A percentile compares a stretch with the other conserved stretches of the same genome.
Evolutionary conservation across 768 basidiomycete genomes (phyloP).

Genomic region (Agrocybe praecox): DNA sequence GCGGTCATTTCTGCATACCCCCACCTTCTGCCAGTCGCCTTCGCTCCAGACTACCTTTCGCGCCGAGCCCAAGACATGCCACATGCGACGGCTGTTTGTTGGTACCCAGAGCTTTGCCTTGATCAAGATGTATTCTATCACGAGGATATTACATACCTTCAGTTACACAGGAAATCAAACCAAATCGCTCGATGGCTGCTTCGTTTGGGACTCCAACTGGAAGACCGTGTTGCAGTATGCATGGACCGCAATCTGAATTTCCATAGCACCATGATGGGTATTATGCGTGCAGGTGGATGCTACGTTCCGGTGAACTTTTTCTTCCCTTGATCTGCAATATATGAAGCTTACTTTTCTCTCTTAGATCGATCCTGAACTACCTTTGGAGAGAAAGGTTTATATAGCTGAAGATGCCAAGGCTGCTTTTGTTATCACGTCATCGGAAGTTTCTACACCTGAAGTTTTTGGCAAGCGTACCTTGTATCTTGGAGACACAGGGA

Average conservation of each 20-base stretch:
- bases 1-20: constrained; percentile 22
- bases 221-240: constrained; percentile 48
- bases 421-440: constrained; percentile 40
- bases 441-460: constrained; percentile 15
- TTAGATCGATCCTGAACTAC: constrained; percentile 54
- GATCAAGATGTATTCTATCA: constrained; percentile 15
- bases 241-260: constrained; percentile 43
- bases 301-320: constrained; percentile 46
- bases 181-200: constrained; percentile 45
- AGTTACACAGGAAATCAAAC: constrained; percentile 38
- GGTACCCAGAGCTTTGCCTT: constrained; percentile 30
- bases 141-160: constrained; percentile 35
- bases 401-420: constrained; percentile 45
- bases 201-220: constrained; percentile 30
- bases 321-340: background rate
- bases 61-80: constrained; percentile 25
- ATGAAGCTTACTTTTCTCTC: background rate
- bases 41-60: constrained; percentile 32
- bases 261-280: constrained; percentile 43
- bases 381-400: constrained; percentile 44
- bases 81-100: constrained; percentile 25
- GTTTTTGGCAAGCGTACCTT: constrained; percentile 26
- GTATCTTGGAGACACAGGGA: constrained; percentile 23
- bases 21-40: constrained; percentile 19
- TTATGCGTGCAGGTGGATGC: constrained; percentile 50